These are phyloP conservation scores for Panicum virgatum DNA, from an alignment of 202 grass and related monocot species.

Conservation along the genomic window DNA sequence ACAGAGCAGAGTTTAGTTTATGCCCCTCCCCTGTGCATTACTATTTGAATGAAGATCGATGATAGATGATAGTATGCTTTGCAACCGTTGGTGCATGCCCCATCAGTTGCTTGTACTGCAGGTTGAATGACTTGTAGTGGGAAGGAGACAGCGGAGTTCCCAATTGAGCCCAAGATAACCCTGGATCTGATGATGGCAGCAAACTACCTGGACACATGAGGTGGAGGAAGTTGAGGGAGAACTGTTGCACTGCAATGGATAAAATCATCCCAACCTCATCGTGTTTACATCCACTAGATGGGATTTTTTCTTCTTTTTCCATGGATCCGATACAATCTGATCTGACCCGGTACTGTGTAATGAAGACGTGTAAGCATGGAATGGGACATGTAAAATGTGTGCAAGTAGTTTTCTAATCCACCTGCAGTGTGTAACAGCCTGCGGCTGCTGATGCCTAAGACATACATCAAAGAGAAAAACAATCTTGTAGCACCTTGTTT, in stretches of 20 bases:
- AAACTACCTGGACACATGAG: constrained; percentile 82
- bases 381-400: not conserved
- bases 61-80: not conserved
- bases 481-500: not conserved
- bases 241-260: not conserved
- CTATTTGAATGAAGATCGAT: not conserved
- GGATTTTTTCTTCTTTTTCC: not conserved
- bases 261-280: not conserved
- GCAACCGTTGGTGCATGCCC: not conserved
- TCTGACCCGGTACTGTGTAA: not conserved
- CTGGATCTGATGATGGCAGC: constrained; percentile 97
- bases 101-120: not conserved
- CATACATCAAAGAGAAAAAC: not conserved
- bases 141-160: constrained; percentile 73
- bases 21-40: not conserved
- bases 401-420: not conserved
- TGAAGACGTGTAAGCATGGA: constrained; percentile 5
- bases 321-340: not conserved
- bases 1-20: not conserved
- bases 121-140: constrained; percentile 42
- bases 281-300: not conserved
- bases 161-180: constrained; percentile 77
- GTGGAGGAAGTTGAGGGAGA: not conserved
- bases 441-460: not conserved
- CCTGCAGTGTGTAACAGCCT: not conserved